Evolutionary conservation across 1,284 basidiomycete species (phyloP).

Genomic region (Prillingera fragicola): DNA sequence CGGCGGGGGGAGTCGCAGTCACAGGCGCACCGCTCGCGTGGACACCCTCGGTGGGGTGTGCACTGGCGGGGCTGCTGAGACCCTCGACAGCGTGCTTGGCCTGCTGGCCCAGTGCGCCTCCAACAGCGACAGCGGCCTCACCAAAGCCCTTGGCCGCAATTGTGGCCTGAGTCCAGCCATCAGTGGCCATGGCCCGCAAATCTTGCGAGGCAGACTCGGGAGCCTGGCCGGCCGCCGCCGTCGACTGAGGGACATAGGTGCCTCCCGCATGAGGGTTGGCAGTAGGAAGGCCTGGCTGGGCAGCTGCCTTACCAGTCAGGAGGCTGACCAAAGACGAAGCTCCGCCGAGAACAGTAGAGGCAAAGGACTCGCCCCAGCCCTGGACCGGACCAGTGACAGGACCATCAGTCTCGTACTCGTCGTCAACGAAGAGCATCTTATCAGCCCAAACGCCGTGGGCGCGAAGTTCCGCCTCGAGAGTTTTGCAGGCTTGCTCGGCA

Average conservation of each 20-base stretch:
- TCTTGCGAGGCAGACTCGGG: neutral
- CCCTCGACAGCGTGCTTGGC: conserved; percentile 38
- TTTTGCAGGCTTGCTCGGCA: conserved; percentile 28
- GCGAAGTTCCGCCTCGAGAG: conserved; percentile 36
- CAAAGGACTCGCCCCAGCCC: conserved; percentile 43
- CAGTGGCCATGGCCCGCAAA: conserved; percentile 23
- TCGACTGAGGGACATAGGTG: conserved; percentile 9
- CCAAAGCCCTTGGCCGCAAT: conserved; percentile 40
- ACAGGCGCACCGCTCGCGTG: neutral
- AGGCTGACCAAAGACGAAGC: conserved; percentile 3
- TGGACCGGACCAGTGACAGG: conserved; percentile 17
- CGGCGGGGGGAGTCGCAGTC: neutral
- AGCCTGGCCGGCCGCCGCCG: conserved; percentile 16
- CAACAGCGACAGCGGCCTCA: conserved; percentile 32
- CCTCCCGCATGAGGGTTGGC: conserved; percentile 16
- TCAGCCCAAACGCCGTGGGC: conserved; percentile 39
- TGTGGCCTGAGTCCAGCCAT: conserved; percentile 41
- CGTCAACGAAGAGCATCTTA: conserved; percentile 40
- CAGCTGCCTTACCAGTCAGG: conserved; percentile 2
- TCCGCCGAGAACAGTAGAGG: conserved; percentile 11
- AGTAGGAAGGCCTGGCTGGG: conserved; percentile 16
- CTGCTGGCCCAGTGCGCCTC: conserved; percentile 31
- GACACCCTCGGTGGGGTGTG: neutral
- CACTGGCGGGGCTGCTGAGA: conserved; percentile 9
- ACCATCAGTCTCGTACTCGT: conserved; percentile 40